Evolutionary conservation across 108 stramenopile species (phyloP), one percentile per base, ranked within the genome.

Genomic region (Nitzschia sp.): DNA sequence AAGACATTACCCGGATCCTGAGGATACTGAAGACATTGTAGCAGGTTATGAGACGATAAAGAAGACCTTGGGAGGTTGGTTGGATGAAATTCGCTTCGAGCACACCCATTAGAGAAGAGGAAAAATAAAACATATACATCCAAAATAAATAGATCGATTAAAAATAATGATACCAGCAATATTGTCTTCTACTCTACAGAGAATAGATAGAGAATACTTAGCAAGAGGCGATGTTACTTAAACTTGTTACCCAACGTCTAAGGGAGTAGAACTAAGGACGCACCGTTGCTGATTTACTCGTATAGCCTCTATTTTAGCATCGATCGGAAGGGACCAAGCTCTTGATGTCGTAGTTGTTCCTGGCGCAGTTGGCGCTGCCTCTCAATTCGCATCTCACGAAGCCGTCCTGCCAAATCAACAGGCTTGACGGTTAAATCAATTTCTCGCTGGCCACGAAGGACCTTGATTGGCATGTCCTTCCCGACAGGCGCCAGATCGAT

Each of bases 401-500:
- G 77, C n/a, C 88, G 78, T 48, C 62, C 70, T 22, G 91, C 85
- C 56, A 92, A 64, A 65, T 92, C 88, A 48, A 84, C 86, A 3
- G 91, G 88, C 61, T 81, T 78, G 38, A 92, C 91, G 15, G 62
- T 77, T 34, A 92, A 38, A 1, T 48, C 58, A 13, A 78, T 65
- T 68, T 79, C 72, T 16, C 58, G 36, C 28, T 80, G 73, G n/a
- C 78, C 81, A 2, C 91, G 85, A 44, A 92, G 33, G 21, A 92
- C 73, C 16, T 63, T 72, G 11, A 92, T 53, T 44, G 67, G 73
- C 31, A 84, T 48, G 9, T 81, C 79, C 60, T 80, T 35, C 4
- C 69, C 90, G 6, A 92, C 85, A 22, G 67, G 52, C 8, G 89
- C 86, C 54, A 68, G 53, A 53, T 95, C 94, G 64, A 95, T 90